Evolutionary conservation across 2,329 filamentous ascomycete species (phyloP), one percentile per base, ranked within the genome.

Genomic region (Salinomyces thailandicus): DNA sequence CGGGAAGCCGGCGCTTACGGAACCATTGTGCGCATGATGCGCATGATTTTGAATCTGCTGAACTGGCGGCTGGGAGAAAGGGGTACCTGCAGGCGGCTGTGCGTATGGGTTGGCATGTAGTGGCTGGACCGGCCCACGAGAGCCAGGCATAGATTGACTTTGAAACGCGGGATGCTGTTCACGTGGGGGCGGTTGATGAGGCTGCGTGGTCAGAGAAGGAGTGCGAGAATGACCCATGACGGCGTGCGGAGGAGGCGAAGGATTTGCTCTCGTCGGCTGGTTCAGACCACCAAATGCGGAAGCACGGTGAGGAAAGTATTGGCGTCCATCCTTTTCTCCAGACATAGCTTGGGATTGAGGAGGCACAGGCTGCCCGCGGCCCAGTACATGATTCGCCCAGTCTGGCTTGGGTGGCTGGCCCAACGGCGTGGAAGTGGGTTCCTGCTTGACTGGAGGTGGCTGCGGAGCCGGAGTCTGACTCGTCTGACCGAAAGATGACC

Each of bases 181-280:
- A 31, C 35, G 46, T 31, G 18, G 45, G 18, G 45, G 45, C 8
- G 49, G 41, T 15, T 42, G 44, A 11, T 18, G 38, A 5, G 49
- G 45, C 33, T 46, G 46, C 15, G 41, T 41, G 7, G 47, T 49
- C 6, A 56, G 37, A 12, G 55, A 59, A 5, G 55, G 46, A 6
- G 55, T 60, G 14, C 54, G 46, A 7, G 57, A 59, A 35, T 60
- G 57, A 1, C 40, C 35, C 31, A 51, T 47, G 36, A 44, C 36
- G 15, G 35, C 19, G 33, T 49, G 48, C 3, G 57, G 57, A n/a
- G 58, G 58, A 6, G 58, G 57, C 8, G 58, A 58, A 6, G 57
- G 54, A 31, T 56, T 57, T 5, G 43, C 50, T 22, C 55, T 47
- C 30, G 41, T 32, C 13, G 50, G 47, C 20, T 46, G 48, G 27